Conservation (phyloP, 176 grass and related monocot species). For the Calamus simplicifolius region DNA sequence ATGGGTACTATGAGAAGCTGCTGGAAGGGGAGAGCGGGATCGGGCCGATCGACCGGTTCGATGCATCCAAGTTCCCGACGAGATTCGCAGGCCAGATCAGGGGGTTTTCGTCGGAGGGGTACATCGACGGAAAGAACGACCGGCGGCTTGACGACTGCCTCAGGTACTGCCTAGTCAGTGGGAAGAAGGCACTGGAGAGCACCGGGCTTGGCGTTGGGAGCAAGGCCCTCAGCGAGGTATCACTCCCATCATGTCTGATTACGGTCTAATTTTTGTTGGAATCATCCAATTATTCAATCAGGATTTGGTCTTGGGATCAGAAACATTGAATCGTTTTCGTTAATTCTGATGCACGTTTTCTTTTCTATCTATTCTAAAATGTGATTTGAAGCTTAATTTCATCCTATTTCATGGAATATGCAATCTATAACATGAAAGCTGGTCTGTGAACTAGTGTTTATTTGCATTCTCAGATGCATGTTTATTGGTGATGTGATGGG, state of each 20-base stretch:
- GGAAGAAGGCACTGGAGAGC: conserved; percentile 79
- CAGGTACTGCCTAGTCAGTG: conserved; percentile 84
- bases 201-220: conserved; percentile 40
- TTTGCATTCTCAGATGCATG: no score
- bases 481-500: no score
- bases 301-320: no score
- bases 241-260: background rate
- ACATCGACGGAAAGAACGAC: conserved; percentile 85
- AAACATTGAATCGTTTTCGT: no score
- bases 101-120: conserved; percentile 74
- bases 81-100: conserved; percentile 90
- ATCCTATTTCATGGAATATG: no score
- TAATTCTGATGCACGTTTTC: no score
- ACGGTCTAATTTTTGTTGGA: background rate
- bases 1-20: conserved; percentile 71
- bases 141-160: conserved; percentile 70
- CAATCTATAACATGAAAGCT: no score
- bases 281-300: no score
- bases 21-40: conserved; percentile 78
- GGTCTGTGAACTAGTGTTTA: no score
- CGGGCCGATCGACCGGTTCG: conserved; percentile 73
- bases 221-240: conserved; percentile 44
- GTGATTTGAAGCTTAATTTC: no score
- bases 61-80: conserved; percentile 75
- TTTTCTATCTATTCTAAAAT: no score